A percentile compares a stretch with the other conserved stretches of the same genome.
These are phyloP conservation scores for Lactarius deliciosus DNA, from an alignment of 768 basidiomycete species.

Conservation along the genomic window DNA sequence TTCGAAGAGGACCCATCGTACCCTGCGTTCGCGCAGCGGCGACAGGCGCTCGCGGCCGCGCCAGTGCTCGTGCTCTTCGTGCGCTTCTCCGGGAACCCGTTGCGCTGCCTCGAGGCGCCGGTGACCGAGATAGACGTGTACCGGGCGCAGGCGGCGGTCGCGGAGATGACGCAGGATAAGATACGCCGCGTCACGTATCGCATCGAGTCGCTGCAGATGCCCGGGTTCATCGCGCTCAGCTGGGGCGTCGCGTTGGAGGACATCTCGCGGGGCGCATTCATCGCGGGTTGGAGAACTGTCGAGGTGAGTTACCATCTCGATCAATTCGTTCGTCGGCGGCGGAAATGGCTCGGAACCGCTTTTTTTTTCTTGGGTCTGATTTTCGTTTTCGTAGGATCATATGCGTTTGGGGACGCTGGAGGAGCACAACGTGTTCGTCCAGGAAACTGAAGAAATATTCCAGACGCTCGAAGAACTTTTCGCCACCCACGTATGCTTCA, in stretches of 20 bases:
- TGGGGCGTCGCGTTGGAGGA: slow-evolving; percentile 14
- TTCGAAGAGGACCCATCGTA: slow-evolving; percentile 9
- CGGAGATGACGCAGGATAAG: slow-evolving; percentile 5
- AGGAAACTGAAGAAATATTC: slow-evolving; percentile 15
- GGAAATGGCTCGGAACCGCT: background rate
- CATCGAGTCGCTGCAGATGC: slow-evolving; percentile 13
- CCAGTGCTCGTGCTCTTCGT: background rate
- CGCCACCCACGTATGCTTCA: slow-evolving; percentile 15
- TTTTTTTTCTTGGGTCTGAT: background rate
- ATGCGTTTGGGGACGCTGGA: slow-evolving; percentile 18
- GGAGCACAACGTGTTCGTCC: slow-evolving; percentile 2
- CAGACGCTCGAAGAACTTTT: background rate
- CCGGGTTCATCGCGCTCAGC: slow-evolving; percentile 14
- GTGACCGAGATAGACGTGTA: slow-evolving; percentile 15
- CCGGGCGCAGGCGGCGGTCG: background rate
- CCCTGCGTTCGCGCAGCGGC: background rate
- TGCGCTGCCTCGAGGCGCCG: slow-evolving; percentile 1
- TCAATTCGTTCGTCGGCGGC: background rate
- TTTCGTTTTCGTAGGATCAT: slow-evolving; percentile 8
- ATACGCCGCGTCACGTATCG: slow-evolving; percentile 1
- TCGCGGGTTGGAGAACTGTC: slow-evolving; percentile 11
- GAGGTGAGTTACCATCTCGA: slow-evolving; percentile 18
- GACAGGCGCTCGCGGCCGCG: background rate
- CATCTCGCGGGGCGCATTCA: background rate
- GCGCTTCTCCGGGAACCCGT: background rate